Percentiles rank a stretch among this genome's conserved stretches.
These are phyloP conservation scores for Penicillium hordei DNA, from an alignment of 2,329 filamentous ascomycete species.

Conservation along the genomic window DNA sequence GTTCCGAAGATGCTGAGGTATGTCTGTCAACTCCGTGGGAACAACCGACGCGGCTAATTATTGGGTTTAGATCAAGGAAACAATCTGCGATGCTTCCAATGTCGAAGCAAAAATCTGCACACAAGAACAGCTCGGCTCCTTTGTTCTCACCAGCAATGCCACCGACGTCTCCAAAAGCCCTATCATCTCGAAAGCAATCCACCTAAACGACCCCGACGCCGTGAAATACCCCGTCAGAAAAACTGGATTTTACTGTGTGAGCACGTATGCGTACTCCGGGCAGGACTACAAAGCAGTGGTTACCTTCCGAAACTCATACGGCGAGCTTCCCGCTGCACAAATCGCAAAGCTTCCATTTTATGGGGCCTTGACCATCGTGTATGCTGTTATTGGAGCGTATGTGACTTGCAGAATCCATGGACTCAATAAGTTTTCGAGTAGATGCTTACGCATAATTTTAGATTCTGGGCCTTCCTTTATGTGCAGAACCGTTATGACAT, in stretches of 20 bases:
- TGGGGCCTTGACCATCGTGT: constrained; percentile 88
- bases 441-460: constrained; percentile 35
- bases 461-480: constrained; percentile 93
- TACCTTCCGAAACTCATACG: constrained; percentile 93
- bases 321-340: constrained; percentile 90
- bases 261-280: constrained; percentile 68
- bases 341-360: constrained; percentile 98
- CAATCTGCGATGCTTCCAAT: constrained; percentile 73
- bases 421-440: neutral
- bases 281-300: constrained; percentile 75
- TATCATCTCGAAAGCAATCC: constrained; percentile 76
- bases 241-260: constrained; percentile 95
- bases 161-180: constrained; percentile 67
- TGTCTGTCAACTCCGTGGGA: constrained; percentile 15
- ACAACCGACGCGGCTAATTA: constrained; percentile 31
- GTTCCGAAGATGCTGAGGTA: constrained; percentile 58
- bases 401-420: constrained; percentile 26
- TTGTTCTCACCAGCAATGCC: constrained; percentile 76
- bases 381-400: constrained; percentile 76
- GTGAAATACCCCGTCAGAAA: constrained; percentile 83
- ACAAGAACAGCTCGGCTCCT: constrained; percentile 74
- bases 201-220: constrained; percentile 69
- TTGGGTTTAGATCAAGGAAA: constrained; percentile 53
- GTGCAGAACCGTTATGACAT: constrained; percentile 93
- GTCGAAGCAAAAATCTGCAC: constrained; percentile 72